Base-by-base conservation (phyloP, 176 grass and related monocot species). In the Cocos nucifera region DNA sequence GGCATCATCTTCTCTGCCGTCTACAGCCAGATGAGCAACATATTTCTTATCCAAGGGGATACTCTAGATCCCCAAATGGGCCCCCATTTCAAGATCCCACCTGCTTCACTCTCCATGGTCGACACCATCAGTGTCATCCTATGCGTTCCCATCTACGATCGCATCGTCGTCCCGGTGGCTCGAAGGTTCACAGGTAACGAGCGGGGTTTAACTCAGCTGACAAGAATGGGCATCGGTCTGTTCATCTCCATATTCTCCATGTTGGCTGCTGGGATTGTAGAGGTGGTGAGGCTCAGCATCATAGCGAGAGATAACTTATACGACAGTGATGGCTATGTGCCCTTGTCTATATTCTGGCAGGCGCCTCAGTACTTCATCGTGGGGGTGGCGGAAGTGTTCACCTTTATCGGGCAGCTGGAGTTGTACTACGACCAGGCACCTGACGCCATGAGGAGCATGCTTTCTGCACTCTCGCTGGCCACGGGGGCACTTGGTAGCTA, bases 381-480 rank as follows among this genome's bases (percentile, higher is more conserved):
- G 4, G 63, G 63, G 17, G 49, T 49, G 4, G 63, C 63, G 5
- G 63, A 65, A 52, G 20, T 65, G 21, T 65, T 53, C 49, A 65
- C 63, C 14, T 65, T 65, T 49, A 65, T 65, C 5, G 63, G 63
- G 15, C 63, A 65, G 17, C 21, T 65, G 63, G 63, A 65, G 63
- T 65, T 65, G 22, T 65, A 53, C 63, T 65, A 65, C 24, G 63
- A 65, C 22, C 63, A 65, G 20, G 63, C 63, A 17, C 63, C 63
- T 10, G 63, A 65, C 51, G 63, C 63, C 6, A 65, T 65, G 63
- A 65, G 63, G 22, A 65, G 63, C 63, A 25, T 65, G 22, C 51
- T 48, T 49, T 53, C 49, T 3, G 63, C 63, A 2, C 63, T 65
- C 12, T 53, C 63, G 12, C 63, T 65, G 2, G 29, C 63, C 63